Evolutionary conservation across 805 yeast genomes (phyloP), one percentile per base, ranked within the genome.

Genomic region (Wickerhamomyces ciferrii): DNA sequence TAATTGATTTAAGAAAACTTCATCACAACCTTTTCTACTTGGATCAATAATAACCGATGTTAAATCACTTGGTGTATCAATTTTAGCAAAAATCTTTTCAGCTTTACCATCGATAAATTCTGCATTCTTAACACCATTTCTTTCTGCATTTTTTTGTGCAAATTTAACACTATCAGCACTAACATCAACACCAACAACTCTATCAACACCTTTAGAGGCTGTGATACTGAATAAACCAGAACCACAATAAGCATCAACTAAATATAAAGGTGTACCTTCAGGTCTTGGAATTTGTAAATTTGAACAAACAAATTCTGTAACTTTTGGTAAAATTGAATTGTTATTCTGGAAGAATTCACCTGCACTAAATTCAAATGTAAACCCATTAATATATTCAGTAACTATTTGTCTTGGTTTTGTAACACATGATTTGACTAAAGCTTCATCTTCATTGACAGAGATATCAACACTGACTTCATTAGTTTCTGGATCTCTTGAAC

Each of bases 291-390:
- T 65, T 42, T 71, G 71, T 44, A 91, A 67, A 58, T 88, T 87
- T 9, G 80, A 74, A 49, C 84, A 78, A 17, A 94, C 99, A 61
- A 88, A 91, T 37, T 73, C 71, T 5, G 96, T 85, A 18, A 94
- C 95, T 3, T 71, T 64, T 3, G 97, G 96, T 51, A 94, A 69
- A 23, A 94, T 92, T 19, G 96, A 83, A 65, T 90, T 91, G 68
- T 92, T 92, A 68, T 92, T 92, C 68, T 92, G 99, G 74, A 94
- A 94, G 62, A 94, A 94, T 63, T 91, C 96, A 46, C 96, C 96
- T 0, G 97, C 97, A 29, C 90, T 83, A 65, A 88, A 94, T 59
- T 87, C 83, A 66, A 94, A 94, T 43, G 81, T 76, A 64, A 75
- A 80, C 2, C 92, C 96, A 48, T 79, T 76, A 39, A 86, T 76